Evolutionary conservation across 73 alveolate species (phyloP).

Genomic region (Paramecium pentaurelia): DNA sequence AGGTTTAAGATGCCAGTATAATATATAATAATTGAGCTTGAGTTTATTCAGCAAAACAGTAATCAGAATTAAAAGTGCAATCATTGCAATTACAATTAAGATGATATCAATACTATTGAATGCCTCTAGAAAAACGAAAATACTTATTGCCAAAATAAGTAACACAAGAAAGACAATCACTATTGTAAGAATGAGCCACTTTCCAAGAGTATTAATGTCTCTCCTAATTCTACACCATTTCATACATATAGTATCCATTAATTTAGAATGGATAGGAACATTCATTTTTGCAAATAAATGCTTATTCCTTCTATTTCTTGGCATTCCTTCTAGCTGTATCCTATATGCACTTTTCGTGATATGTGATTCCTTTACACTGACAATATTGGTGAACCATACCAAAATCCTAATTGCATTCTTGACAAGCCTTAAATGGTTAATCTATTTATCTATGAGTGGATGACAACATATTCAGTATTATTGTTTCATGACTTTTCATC

Average conservation of each 20-base stretch:
- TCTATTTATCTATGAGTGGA: background rate
- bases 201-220: background rate
- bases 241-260: background rate
- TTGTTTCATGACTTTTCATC: conserved; percentile 2
- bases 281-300: background rate
- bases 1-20: background rate
- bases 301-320: background rate
- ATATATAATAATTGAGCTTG: background rate
- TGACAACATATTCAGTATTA: background rate
- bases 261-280: background rate
- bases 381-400: background rate
- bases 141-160: background rate
- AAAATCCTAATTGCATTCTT: background rate
- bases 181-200: background rate
- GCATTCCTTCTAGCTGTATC: background rate
- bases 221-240: background rate
- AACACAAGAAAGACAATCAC: background rate
- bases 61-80: background rate
- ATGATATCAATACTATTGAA: background rate
- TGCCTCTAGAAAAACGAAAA: background rate
- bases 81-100: background rate
- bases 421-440: background rate
- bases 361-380: background rate
- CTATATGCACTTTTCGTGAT: background rate
- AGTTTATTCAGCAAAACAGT: background rate